Base-by-base conservation (phyloP, 23 red algal genomes). In the Gracilaria vermiculophylla region DNA sequence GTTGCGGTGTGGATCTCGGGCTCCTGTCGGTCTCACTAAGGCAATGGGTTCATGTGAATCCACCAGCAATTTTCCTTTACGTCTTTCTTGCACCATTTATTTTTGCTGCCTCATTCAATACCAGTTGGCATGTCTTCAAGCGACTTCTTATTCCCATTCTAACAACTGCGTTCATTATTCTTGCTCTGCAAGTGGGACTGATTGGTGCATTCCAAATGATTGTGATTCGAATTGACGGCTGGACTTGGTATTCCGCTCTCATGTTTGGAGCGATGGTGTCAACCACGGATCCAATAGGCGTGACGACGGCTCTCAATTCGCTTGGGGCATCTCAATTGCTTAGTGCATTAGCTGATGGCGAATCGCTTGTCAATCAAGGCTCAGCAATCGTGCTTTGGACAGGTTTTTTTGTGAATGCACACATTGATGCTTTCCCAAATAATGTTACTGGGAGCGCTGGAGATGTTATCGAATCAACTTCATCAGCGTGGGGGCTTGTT, bases 241-340 rank as follows among this genome's bases (percentile, higher is more conserved):
- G 96, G 96, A 60, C 65, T 12, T 92, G 87, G 78, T 94, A 76
- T 50, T 66, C 91, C 8, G 96, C 90, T 27, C 88, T 92, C 54
- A 95, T 98, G 92, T 98, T 94, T 76, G 96, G 96, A 17, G 60
- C 96, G 11, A 91, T 98, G 87, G 61, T 98, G 21, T 98, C 91
- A 15, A 85, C 96, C 0, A 98, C 96, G 35, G 96, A 98, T 55
- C 77, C 91, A 43, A 91, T 98, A 33, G 76, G 81, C 13, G 86
- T 98, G 20, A 95, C 86, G 31, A 69, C 91, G 29, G 77, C 92
- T 24, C 78, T 98, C 23, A 92, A 92, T 42, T 31, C 75, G 14
- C 58, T 89, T 62, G 96, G 96, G 42, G 86, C 88, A 25, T 82
- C 77, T 17, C 71, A 81, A 36, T 31, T 62, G 29, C 87, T 98